Evolutionary conservation across 179 eudicot species (phyloP).

Genomic region (Beta macrorhiza): DNA sequence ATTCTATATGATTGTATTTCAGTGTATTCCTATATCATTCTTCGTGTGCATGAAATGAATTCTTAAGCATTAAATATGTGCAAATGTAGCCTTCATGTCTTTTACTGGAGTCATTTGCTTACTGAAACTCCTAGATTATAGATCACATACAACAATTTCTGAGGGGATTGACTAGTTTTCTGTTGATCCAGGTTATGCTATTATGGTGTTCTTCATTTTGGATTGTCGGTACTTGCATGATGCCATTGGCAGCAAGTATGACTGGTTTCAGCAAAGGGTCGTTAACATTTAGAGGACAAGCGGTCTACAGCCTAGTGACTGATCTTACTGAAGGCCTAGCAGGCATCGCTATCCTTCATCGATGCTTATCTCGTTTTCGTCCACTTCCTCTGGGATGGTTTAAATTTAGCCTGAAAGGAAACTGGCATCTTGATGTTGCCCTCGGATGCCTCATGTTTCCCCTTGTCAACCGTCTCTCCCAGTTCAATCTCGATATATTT

Average conservation of each 20-base stretch:
- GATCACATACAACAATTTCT: not conserved
- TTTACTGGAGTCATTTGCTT: not conserved
- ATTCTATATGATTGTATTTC: too few relatives aligned
- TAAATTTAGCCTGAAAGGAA: conserved; percentile 65
- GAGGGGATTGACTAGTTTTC: not conserved
- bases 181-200: conserved; percentile 58
- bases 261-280: conserved; percentile 70
- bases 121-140: not conserved
- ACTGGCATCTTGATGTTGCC: conserved; percentile 69
- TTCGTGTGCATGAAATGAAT: too few relatives aligned
- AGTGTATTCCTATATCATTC: too few relatives aligned
- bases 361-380: conserved; percentile 65
- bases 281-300: conserved; percentile 73
- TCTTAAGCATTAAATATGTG: too few relatives aligned
- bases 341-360: conserved; percentile 64
- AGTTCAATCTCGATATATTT: conserved; percentile 63
- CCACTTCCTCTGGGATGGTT: conserved; percentile 84
- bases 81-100: not conserved
- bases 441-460: conserved; percentile 88
- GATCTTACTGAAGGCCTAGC: conserved; percentile 75
- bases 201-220: conserved; percentile 81
- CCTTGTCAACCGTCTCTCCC: conserved; percentile 72
- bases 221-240: conserved; percentile 86
- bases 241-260: conserved; percentile 74
- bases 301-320: conserved; percentile 73